Conservation (phyloP, 2,329 filamentous ascomycete genomes). For the Trichoderma oligosporum region DNA sequence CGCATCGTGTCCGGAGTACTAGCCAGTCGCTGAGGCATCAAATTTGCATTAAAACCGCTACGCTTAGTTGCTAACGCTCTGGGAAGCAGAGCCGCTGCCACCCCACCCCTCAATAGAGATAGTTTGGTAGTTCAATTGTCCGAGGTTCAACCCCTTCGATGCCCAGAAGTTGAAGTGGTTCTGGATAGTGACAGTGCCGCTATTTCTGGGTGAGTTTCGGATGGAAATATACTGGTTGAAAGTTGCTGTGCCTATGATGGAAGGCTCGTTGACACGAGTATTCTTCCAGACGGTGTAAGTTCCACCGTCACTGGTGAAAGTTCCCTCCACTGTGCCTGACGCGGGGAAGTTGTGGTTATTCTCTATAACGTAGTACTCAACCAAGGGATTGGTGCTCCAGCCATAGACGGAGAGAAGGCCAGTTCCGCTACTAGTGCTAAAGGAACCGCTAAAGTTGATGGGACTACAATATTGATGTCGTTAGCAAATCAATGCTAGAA, state of each 20-base stretch:
- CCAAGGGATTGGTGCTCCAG: slow-evolving; percentile 36
- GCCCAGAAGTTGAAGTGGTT: slow-evolving; percentile 46
- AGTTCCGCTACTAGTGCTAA: slow-evolving; percentile 28
- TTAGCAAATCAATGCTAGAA: not conserved
- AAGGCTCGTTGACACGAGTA: slow-evolving; percentile 42
- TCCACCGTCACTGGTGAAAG: slow-evolving; percentile 36
- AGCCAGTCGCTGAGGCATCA: no score
- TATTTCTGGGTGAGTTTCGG: slow-evolving; percentile 11
- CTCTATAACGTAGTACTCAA: slow-evolving; percentile 40
- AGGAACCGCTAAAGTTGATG: slow-evolving; percentile 14
- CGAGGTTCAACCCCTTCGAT: slow-evolving; percentile 45
- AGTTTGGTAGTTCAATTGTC: slow-evolving; percentile 51
- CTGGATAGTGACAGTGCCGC: slow-evolving; percentile 45
- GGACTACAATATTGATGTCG: not conserved
- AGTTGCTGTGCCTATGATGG: slow-evolving; percentile 46
- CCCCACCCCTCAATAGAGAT: slow-evolving; percentile 52
- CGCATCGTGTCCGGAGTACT: no score
- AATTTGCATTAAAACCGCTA: no score
- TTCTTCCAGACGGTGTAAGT: slow-evolving; percentile 38
- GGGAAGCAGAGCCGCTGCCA: slow-evolving; percentile 45
- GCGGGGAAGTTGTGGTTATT: slow-evolving; percentile 37
- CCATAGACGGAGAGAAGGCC: slow-evolving; percentile 39
- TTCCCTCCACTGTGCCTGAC: slow-evolving; percentile 32
- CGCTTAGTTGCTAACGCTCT: slow-evolving; percentile 43
- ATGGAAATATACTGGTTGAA: slow-evolving; percentile 45